Evolutionary conservation across 1,284 basidiomycete genomes (phyloP), one percentile per base, ranked within the genome.

Genomic region (Pseudozyma sp.): DNA sequence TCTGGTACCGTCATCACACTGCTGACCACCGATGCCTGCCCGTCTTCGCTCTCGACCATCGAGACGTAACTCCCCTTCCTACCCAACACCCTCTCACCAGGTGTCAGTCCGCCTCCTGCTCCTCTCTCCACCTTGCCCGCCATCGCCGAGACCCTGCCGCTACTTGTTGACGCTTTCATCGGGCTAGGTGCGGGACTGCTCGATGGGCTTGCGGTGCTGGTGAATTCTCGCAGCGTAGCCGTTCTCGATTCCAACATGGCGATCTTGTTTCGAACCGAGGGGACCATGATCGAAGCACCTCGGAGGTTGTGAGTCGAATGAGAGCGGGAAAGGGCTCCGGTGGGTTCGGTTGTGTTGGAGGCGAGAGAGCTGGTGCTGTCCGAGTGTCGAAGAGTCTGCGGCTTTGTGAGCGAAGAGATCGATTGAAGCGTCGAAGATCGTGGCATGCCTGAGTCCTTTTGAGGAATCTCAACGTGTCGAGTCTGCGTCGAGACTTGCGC

Each of bases 231-330:
- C 24, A 79, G 45, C 0, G 75, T 70, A 10, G 69, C 47, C 17
- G 57, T 57, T 5, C 79, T 49, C 16, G 53, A 66, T 57, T 81
- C 80, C 34, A 81, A 56, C 77, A 75, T 65, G 9, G 79, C 79
- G 35, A 81, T 81, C 73, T 81, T 81, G 67, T 78, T 79, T 17
- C 80, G 64, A 8, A 81, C 80, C 42, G 77, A 79, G 7, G 80
- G 80, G 14, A 80, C 74, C 39, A 81, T 66, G 10, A 80, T 54
- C 6, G 72, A 50, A 11, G 69, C 48, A 0, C 68, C 77, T 10
- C 77, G 68, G 5, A 77, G 60, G 19, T 75, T 75, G 57, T 77
- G 75, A 9, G 68, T 66, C 24, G 61, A 71, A 16, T 72, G 64
- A 17, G 71, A 72, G 33, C 72, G 60, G 14, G 61, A 67, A 3